A percentile compares a stretch with the other conserved stretches of the same genome.
These are phyloP conservation scores for Apiospora malaysiana DNA, from an alignment of 2,329 filamentous ascomycete species.

Conservation along the genomic window DNA sequence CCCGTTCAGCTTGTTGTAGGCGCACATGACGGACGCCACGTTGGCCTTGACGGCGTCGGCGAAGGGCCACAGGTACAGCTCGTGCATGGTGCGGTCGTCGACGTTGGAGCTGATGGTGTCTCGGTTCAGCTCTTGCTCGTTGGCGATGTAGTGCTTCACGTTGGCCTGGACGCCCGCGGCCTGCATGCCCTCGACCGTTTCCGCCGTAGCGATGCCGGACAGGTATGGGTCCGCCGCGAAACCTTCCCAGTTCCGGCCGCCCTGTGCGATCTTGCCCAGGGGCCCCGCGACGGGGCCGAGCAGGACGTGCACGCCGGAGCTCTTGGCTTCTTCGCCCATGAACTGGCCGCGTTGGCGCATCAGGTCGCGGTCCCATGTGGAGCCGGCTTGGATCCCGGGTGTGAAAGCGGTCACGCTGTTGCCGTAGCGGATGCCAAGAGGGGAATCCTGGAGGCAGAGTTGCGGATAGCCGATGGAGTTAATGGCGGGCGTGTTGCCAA, in stretches of 20 bases:
- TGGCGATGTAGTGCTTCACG: slow-evolving; percentile 68
- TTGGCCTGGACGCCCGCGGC: slow-evolving; percentile 55
- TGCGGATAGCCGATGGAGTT: slow-evolving; percentile 68
- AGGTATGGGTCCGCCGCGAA: slow-evolving; percentile 83
- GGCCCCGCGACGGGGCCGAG: slow-evolving; percentile 80
- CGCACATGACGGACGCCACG: slow-evolving; percentile 73
- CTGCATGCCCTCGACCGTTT: slow-evolving; percentile 67
- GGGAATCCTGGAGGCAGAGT: slow-evolving; percentile 81
- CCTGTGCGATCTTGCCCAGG: slow-evolving; percentile 73
- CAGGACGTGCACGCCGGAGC: slow-evolving; percentile 75
- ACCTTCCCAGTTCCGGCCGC: slow-evolving; percentile 83
- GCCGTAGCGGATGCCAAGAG: slow-evolving; percentile 75
- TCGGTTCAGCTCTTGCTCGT: slow-evolving; percentile 71
- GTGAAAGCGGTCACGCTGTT: slow-evolving; percentile 78
- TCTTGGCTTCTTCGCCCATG: slow-evolving; percentile 71
- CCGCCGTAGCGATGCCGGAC: slow-evolving; percentile 63
- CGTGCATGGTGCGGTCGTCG: slow-evolving; percentile 70
- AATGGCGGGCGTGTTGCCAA: slow-evolving; percentile 65
- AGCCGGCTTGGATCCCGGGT: slow-evolving; percentile 77
- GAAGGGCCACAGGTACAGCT: slow-evolving; percentile 72
- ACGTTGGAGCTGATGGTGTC: slow-evolving; percentile 61
- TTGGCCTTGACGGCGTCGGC: slow-evolving; percentile 71
- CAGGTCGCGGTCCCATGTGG: slow-evolving; percentile 79
- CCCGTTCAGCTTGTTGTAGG: slow-evolving; percentile 74
- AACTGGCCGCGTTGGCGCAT: slow-evolving; percentile 74